These are phyloP conservation scores for Boletellus ananiceps DNA, from an alignment of 768 basidiomycete genomes.

Conservation along the genomic window DNA sequence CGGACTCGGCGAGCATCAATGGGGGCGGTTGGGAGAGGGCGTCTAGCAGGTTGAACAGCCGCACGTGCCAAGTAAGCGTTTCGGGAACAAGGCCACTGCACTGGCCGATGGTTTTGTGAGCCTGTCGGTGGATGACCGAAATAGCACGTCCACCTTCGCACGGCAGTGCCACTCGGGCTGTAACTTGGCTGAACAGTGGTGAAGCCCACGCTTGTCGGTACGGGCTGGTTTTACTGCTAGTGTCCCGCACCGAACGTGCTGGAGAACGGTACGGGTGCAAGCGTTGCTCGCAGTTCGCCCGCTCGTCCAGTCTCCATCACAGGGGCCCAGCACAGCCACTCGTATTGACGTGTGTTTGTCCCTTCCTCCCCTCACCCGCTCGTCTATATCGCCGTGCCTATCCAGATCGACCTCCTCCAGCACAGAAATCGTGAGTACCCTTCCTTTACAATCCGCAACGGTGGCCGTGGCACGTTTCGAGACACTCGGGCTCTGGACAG, in stretches of 20 bases:
- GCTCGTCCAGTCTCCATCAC: no score
- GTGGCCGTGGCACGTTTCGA: not conserved
- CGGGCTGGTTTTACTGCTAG: not conserved
- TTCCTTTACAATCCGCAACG: not conserved
- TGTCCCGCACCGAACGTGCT: not conserved
- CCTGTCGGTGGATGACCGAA: not conserved
- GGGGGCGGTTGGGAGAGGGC: not conserved
- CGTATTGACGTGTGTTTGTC: slow-evolving; percentile 25
- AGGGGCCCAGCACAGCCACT: slow-evolving; percentile 20
- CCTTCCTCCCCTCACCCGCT: not conserved
- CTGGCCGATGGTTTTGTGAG: slow-evolving; percentile 5
- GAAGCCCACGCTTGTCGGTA: not conserved
- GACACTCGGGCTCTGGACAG: not conserved
- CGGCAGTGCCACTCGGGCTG: not conserved
- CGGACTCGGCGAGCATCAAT: slow-evolving; percentile 54
- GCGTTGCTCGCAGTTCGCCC: not conserved
- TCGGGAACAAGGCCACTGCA: not conserved
- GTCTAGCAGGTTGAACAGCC: not conserved
- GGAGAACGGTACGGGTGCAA: not conserved
- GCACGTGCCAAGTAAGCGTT: slow-evolving; percentile 1
- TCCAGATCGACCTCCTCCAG: slow-evolving; percentile 44
- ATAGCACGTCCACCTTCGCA: slow-evolving; percentile 12
- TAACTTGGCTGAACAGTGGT: not conserved
- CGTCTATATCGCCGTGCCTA: slow-evolving; percentile 3
- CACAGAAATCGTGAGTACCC: slow-evolving; percentile 51